Evolutionary conservation across 306 rosid genomes (phyloP).

Genomic region (Potentilla sterilis): DNA sequence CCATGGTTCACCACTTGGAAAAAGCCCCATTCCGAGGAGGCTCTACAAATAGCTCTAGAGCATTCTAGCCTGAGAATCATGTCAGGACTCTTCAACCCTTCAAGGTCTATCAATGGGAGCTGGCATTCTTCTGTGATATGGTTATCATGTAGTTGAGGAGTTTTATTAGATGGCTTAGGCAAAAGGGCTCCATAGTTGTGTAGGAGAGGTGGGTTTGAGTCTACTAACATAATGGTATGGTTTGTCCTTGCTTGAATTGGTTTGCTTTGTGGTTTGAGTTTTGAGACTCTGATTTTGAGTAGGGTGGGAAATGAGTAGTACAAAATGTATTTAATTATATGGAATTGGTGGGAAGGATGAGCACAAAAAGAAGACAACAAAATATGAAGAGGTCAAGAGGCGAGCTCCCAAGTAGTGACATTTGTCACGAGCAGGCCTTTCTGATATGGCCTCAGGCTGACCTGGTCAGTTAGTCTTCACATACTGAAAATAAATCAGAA

Average conservation of each 20-base stretch:
- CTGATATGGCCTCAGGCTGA: slow-evolving; percentile 13
- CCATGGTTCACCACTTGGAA: slow-evolving; percentile 90
- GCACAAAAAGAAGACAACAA: slow-evolving; percentile 35
- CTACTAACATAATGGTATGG: slow-evolving; percentile 24
- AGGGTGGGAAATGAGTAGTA: slow-evolving; percentile 26
- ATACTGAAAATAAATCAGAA: slow-evolving; percentile 3
- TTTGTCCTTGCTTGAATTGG: slow-evolving; percentile 7
- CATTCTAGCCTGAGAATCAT: slow-evolving; percentile 48
- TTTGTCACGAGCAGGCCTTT: slow-evolving; percentile 50
- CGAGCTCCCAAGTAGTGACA: slow-evolving; percentile 47
- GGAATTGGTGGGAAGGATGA: slow-evolving; percentile 16
- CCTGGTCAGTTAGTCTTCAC: slow-evolving; percentile 23
- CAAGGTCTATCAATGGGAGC: slow-evolving; percentile 77
- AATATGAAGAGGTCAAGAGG: slow-evolving; percentile 7
- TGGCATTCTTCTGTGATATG: slow-evolving; percentile 54
- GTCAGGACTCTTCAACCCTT: slow-evolving; percentile 45
- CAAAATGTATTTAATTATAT: slow-evolving; percentile 43
- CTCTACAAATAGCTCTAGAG: slow-evolving; percentile 51
- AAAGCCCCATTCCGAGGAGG: slow-evolving; percentile 85
- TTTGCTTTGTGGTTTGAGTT: slow-evolving; percentile 6
- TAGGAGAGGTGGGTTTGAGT: slow-evolving; percentile 71
- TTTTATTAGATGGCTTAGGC: slow-evolving; percentile 25
- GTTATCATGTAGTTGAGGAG: slow-evolving; percentile 14
- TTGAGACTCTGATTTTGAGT: slow-evolving; percentile 19
- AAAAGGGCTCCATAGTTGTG: slow-evolving; percentile 53